These are phyloP conservation scores for Protostelium mycophagum DNA, from an alignment of 78 protist genomes.

Conservation along the genomic window DNA sequence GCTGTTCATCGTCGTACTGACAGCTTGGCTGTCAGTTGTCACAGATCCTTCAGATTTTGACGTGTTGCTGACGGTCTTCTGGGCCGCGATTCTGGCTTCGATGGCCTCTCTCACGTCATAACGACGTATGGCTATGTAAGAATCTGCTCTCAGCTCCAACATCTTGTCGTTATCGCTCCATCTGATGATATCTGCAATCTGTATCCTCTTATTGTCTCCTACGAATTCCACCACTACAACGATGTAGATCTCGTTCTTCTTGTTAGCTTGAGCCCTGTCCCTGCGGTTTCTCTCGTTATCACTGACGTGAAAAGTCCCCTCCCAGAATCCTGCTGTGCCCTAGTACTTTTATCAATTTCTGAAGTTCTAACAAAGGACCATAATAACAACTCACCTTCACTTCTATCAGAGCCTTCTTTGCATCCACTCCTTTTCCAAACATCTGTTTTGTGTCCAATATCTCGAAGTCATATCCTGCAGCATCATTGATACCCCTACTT, in stretches of 20 bases:
- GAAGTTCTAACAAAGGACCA: neutral
- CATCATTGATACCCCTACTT: neutral
- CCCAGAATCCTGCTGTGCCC: neutral
- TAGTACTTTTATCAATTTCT: neutral
- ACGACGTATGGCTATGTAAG: neutral
- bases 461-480: neutral
- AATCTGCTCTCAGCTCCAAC: neutral
- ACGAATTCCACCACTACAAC: neutral
- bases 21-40: neutral
- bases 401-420: neutral
- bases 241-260: neutral
- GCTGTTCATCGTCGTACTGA: neutral
- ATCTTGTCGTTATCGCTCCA: neutral
- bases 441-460: neutral
- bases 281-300: neutral
- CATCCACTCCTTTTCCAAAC: neutral
- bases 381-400: neutral
- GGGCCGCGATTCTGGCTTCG: neutral
- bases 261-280: neutral
- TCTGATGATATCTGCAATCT: neutral
- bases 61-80: neutral
- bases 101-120: no score
- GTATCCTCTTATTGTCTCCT: neutral
- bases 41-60: neutral
- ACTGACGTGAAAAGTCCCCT: neutral